Percentiles rank a stretch among this genome's conserved stretches.
phyloP scores from a whole-genome alignment of 805 yeast genomes.

The Pichia ethanolica region DNA sequence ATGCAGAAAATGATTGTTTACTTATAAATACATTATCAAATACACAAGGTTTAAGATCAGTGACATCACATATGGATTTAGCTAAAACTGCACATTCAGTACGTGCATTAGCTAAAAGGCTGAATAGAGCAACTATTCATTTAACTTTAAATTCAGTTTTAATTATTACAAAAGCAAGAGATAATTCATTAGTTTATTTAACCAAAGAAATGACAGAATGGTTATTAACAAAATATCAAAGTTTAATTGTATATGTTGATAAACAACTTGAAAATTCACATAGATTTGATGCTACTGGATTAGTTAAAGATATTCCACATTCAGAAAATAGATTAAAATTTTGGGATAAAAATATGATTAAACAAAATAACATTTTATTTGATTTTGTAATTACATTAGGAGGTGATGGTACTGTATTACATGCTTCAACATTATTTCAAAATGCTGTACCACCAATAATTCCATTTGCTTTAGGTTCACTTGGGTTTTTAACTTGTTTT shows the following conservation, averaged over 20 bases:
- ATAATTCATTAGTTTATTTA: constrained; percentile 63
- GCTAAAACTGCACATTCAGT: constrained; percentile 81
- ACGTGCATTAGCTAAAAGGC: constrained; percentile 62
- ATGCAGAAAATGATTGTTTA: constrained; percentile 4
- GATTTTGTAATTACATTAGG: constrained; percentile 87
- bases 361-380: constrained; percentile 37
- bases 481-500: constrained; percentile 89
- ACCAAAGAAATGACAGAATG: constrained; percentile 78
- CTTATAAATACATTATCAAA: constrained; percentile 6
- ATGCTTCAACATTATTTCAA: constrained; percentile 82
- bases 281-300: constrained; percentile 52
- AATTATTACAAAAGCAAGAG: constrained; percentile 87
- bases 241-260: constrained; percentile 59
- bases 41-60: constrained; percentile 38
- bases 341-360: constrained; percentile 62
- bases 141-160: constrained; percentile 62
- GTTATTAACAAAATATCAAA: constrained; percentile 39
- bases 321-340: constrained; percentile 43
- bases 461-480: constrained; percentile 81
- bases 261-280: constrained; percentile 51
- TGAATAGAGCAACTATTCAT: constrained; percentile 63
- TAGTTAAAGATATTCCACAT: constrained; percentile 41
- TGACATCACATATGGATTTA: constrained; percentile 63
- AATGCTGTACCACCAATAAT: constrained; percentile 85
- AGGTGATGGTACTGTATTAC: constrained; percentile 94